These are phyloP conservation scores for Aspergillus pseudoglaucus DNA, from an alignment of 2,329 filamentous ascomycete genomes.

Conservation along the genomic window DNA sequence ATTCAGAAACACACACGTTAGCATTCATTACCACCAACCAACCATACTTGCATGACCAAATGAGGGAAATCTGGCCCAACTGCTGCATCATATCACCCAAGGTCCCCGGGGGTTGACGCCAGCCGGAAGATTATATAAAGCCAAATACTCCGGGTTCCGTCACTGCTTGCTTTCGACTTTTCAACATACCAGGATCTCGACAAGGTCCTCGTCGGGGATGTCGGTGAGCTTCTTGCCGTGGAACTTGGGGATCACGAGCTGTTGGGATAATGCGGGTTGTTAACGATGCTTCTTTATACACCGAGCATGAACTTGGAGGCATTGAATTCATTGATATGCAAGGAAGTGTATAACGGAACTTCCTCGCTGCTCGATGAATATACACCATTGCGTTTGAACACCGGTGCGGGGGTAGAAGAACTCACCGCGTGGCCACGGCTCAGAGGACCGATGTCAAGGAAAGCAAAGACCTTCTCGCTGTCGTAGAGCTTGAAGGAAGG, in stretches of 20 bases:
- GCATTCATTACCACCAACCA: not conserved
- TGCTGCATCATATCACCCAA: slow-evolving; percentile 6
- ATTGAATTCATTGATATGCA: no score
- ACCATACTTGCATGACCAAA: not conserved
- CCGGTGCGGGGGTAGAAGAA: slow-evolving; percentile 13
- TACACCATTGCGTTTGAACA: not conserved
- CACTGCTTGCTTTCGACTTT: not conserved
- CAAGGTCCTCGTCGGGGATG: slow-evolving; percentile 81
- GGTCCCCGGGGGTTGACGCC: slow-evolving; percentile 17
- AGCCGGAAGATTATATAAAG: slow-evolving; percentile 2
- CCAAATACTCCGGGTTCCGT: not conserved
- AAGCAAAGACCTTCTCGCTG: slow-evolving; percentile 85
- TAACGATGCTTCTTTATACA: slow-evolving; percentile 2
- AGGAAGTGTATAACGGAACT: not conserved
- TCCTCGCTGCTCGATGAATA: no score
- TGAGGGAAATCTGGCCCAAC: not conserved
- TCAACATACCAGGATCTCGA: slow-evolving; percentile 66
- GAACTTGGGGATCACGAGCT: slow-evolving; percentile 95
- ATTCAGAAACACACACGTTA: not conserved
- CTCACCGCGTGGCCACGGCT: slow-evolving; percentile 82
- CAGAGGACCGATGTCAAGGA: slow-evolving; percentile 90
- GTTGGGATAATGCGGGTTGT: slow-evolving; percentile 4
- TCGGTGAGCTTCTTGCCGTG: slow-evolving; percentile 89
- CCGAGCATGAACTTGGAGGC: not conserved
- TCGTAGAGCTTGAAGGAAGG: slow-evolving; percentile 95